These are phyloP conservation scores for Trichophyton verrucosum DNA, from an alignment of 2,329 filamentous ascomycete species.

Conservation along the genomic window DNA sequence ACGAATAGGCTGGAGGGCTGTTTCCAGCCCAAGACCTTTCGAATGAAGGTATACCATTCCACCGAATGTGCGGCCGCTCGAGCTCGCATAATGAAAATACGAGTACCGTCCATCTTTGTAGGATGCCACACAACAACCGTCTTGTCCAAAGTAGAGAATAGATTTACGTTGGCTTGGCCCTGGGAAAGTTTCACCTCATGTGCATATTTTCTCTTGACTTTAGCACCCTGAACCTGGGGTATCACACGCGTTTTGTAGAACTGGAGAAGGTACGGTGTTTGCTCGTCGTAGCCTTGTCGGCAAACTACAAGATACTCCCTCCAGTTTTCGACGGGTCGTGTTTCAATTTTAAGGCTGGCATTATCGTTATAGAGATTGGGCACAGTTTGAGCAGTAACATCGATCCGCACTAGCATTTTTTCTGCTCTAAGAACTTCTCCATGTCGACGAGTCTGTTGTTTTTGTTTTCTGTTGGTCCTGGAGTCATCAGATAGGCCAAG, in stretches of 20 bases:
- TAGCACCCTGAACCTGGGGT: slow-evolving; percentile 44
- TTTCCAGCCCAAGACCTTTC: slow-evolving; percentile 47
- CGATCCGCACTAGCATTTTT: slow-evolving; percentile 54
- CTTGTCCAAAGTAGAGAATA: slow-evolving; percentile 56
- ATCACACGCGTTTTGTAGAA: slow-evolving; percentile 53
- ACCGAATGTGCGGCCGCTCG: slow-evolving; percentile 49
- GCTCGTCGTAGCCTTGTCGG: slow-evolving; percentile 43
- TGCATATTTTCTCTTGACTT: slow-evolving; percentile 42
- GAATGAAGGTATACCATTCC: slow-evolving; percentile 57
- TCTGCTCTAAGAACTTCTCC: slow-evolving; percentile 56
- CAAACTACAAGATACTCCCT: slow-evolving; percentile 52
- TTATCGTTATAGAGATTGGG: slow-evolving; percentile 54
- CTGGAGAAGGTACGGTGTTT: slow-evolving; percentile 45
- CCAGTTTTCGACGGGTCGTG: slow-evolving; percentile 51
- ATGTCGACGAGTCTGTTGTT: slow-evolving; percentile 7
- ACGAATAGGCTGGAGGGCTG: slow-evolving; percentile 46
- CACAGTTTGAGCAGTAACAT: slow-evolving; percentile 40
- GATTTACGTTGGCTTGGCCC: slow-evolving; percentile 42
- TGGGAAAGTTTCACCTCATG: slow-evolving; percentile 39
- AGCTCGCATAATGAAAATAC: slow-evolving; percentile 51
- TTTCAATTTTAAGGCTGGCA: slow-evolving; percentile 46
- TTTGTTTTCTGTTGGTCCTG: slow-evolving; percentile 11
- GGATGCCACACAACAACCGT: slow-evolving; percentile 52
- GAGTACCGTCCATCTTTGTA: slow-evolving; percentile 37
- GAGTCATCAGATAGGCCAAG: slow-evolving; percentile 19